Evolutionary conservation across 2,329 filamentous ascomycete genomes (phyloP), one percentile per base, ranked within the genome.

Genomic region (Orbilia oligospora): DNA sequence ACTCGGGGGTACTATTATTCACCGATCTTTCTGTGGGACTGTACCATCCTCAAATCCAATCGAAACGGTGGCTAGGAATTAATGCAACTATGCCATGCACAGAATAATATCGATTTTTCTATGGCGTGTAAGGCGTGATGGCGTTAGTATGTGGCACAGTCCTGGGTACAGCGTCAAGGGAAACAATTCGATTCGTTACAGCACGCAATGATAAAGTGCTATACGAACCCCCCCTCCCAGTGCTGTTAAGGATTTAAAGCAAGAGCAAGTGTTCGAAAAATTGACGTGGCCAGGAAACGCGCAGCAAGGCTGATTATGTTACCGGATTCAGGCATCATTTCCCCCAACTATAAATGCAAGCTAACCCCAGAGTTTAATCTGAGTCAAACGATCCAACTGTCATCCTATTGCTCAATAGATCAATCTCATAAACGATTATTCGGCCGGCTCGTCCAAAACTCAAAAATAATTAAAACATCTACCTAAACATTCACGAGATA

Each of bases 211-310:
- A 4, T 1, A 4, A 24, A 51, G 1, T 14, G 16, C 24, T 33
- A 14, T 6, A 5, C 10, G 5, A 6, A 30, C 4, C 14, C 49
- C 22, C 49, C 14, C 10, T n/a, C n/a, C n/a, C n/a, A n/a, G n/a
- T n/a, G n/a, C n/a, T n/a, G n/a, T n/a, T n/a, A n/a, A 30, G 49
- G 24, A 53, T 33, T 20, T 20, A 24, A 38, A 36, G n/a, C 53
- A 20, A 36, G 18, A 2, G 12, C n/a, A 22, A 58, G 10, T 18
- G 30, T 5, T 22, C 3, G 18, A 5, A 24, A 44, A 61, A n/a
- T 44, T 44, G 56, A 61, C 33, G 33, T 61, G 56, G 33, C 20
- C 20, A 22, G 51, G 8, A 55, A 53, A 53, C 14, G 20, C 20
- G 20, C 33, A 44, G 36, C 55, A 41, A 61, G 36, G 56, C 56